phyloP scores from a whole-genome alignment of 1,284 basidiomycete genomes.

The Grifola frondosa region DNA sequence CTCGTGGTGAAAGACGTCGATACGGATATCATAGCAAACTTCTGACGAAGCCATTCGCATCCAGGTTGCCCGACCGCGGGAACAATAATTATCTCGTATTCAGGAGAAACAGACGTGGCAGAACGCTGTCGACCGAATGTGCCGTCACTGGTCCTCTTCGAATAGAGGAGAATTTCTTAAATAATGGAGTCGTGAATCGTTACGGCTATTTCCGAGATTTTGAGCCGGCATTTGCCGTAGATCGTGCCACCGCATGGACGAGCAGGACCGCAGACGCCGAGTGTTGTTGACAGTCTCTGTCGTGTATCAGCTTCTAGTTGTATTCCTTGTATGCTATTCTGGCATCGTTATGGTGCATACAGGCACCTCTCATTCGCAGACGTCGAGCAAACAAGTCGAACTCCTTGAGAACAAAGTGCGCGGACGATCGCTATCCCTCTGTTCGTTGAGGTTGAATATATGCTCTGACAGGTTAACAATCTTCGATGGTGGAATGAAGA shows the following conservation, averaged over 20 bases:
- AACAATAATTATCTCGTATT: conserved; percentile 55
- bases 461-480: conserved; percentile 19
- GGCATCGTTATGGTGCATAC: too few species aligned
- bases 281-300: too few species aligned
- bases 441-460: background rate
- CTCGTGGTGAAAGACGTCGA: conserved; percentile 67
- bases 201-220: too few species aligned
- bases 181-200: too few species aligned
- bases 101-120: conserved; percentile 29
- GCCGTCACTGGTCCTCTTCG: too few species aligned
- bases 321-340: too few species aligned
- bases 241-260: too few species aligned
- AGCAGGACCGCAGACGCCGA: too few species aligned
- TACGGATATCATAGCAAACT: conserved; percentile 65
- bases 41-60: conserved; percentile 41
- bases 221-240: too few species aligned
- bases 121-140: too few species aligned
- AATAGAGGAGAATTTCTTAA: too few species aligned
- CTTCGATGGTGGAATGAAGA: conserved; percentile 19
- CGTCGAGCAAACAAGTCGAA: conserved; percentile 13
- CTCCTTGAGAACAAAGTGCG: conserved; percentile 17
- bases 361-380: conserved; percentile 1
- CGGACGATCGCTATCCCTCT: background rate
- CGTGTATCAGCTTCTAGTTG: too few species aligned
- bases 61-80: conserved; percentile 36